Base-by-base conservation (phyloP, 2,329 filamentous ascomycete genomes). In the Paecilomyces sp. region DNA sequence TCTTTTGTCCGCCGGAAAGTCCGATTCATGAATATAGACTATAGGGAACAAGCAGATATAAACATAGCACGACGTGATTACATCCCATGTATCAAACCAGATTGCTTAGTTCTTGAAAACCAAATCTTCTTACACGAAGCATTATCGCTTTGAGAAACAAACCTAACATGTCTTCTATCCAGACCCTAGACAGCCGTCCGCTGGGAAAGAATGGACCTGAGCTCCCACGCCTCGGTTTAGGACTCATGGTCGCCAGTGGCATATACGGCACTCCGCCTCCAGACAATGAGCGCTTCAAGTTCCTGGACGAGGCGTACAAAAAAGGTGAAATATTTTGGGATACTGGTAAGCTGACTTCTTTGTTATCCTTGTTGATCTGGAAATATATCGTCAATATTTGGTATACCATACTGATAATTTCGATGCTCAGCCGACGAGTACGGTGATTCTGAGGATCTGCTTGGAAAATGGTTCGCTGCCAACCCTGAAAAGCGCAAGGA, bases 381-480 rank as follows among this genome's bases (percentile, higher is more conserved):
- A 28, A 22, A 24, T 6, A 8, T 1, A 34, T 28, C 57, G 30
- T 59, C 52, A 24, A 59, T 31, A 50, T 34, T 5, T 18, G 4
- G 36, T 18, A 5, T n/a, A 7, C 2, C 15, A 15, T 18, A 47
- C 36, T 47, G 15, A 47, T n/a, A 7, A 8, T 8, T 47, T n/a
- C 15, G 3, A 6, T 8, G 7, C n/a, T n/a, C 58, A 52, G 59
- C 60, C 34, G 63, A 68, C 51, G 62, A 76, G 6, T 81, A 82
- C 55, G 72, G 68, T 3, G 76, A 80, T 58, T 74, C 65, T 58
- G 80, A 82, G 64, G 74, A 77, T 4, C 65, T 81, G 1, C 28
- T 82, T 2, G 77, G 76, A 0, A 75, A 73, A 63, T 82, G 79
- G 79, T 79, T 82, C 64, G 70, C 74, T 28, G 51, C 34, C 57